Base-by-base conservation (phyloP, 2,329 filamentous ascomycete genomes). In the Fusarium sp. region DNA sequence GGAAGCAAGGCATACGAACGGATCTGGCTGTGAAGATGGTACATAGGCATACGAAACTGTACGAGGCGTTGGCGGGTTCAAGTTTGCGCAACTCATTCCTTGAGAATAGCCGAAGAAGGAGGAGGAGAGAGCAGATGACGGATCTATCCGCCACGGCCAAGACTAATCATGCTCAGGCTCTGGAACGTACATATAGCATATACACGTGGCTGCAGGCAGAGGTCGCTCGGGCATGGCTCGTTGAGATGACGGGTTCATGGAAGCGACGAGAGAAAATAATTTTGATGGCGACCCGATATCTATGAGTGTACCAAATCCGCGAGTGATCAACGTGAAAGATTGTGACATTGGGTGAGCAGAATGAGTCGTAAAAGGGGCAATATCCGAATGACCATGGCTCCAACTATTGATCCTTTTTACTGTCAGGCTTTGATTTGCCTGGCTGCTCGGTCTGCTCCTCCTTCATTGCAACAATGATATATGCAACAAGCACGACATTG, bases 401-500 rank as follows among this genome's bases (percentile, higher is more conserved):
- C 25, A 29, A 57, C 76, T 73, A 85, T 68, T 81, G 79, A 46
- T 83, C 79, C 76, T 88, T 88, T 79, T 86, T 87, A 57, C 74
- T 78, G 58, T 84, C 81, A 40, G 76, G 75, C 73, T 81, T 81
- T 66, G 74, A 73, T 40, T 82, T 83, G 65, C 83, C 83, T 34
- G 76, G 66, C 69, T 81, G 80, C 16, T 86, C 84, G 2, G 81
- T 81, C 71, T 87, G 82, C 76, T 98, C 96, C 79, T 99, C 96
- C 66, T 86, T 89, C 87, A 97, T 94, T 4, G 96, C 96, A 18
- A 97, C 93, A 61, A 97, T 82, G 44, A 98, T 88, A 79, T 98
- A 99, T n/a, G 86, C 89, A 62, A 98, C 87, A 55, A 99, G 83
- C 4, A 99, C 93, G 2, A 96, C 87, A 74, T 99, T 99, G 11